These are phyloP conservation scores for Murraya paniculata DNA, from an alignment of 345 rosid genomes.

Conservation along the genomic window DNA sequence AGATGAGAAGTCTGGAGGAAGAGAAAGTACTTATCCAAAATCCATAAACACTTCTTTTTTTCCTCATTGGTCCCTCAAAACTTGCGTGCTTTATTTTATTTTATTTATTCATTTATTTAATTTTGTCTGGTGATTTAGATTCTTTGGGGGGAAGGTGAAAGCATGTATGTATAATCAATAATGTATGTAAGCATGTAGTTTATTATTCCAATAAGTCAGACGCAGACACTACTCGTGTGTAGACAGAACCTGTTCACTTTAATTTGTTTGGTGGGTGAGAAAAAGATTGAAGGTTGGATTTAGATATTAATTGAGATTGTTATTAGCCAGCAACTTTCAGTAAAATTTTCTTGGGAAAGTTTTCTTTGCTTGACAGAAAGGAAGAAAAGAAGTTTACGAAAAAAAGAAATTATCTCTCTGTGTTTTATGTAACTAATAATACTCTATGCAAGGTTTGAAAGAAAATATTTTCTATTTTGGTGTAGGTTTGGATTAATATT, in stretches of 20 bases:
- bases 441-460: too few species aligned
- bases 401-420: not conserved
- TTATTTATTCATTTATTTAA: not conserved
- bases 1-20: not conserved
- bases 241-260: not conserved
- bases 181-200: not conserved
- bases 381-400: not conserved
- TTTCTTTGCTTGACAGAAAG: not conserved
- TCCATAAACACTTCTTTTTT: not conserved
- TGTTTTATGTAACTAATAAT: not conserved
- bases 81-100: not conserved
- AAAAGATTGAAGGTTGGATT: not conserved
- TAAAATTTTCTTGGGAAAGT: not conserved
- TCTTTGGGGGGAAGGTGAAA: slow-evolving; percentile 15
- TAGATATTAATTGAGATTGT: not conserved
- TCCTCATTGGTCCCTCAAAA: not conserved
- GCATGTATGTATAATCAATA: not conserved
- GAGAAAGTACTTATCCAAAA: slow-evolving; percentile 15
- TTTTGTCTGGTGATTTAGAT: slow-evolving; percentile 11
- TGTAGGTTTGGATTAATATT: too few species aligned
- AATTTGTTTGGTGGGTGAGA: not conserved
- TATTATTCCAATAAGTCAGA: not conserved
- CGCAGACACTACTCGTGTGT: not conserved
- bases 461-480: too few species aligned
- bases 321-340: not conserved